phyloP scores from a whole-genome alignment of 164 flowering plant species.

The Macadamia integrifolia region DNA sequence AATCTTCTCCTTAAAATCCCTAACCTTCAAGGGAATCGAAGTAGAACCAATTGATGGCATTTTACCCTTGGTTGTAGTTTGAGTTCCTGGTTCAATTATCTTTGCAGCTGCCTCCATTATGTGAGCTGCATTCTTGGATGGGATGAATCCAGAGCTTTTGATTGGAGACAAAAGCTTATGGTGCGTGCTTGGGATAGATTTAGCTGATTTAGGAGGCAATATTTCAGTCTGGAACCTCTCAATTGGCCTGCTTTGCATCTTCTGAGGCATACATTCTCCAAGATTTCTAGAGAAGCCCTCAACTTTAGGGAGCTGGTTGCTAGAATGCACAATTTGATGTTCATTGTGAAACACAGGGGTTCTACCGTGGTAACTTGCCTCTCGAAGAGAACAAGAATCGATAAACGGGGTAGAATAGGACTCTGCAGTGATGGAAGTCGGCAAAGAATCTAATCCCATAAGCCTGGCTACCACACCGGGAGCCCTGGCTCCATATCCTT shows the following conservation, averaged over 20 bases:
- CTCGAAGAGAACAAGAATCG: constrained; percentile 47
- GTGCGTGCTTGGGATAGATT: constrained; percentile 60
- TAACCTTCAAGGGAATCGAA: constrained; percentile 30
- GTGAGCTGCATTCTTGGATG: constrained; percentile 60
- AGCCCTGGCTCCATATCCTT: constrained; percentile 50
- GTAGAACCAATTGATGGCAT: constrained; percentile 36
- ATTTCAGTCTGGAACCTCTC: constrained; percentile 75
- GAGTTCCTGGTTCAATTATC: constrained; percentile 62
- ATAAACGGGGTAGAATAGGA: constrained; percentile 53
- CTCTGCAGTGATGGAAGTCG: constrained; percentile 45
- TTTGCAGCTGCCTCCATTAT: constrained; percentile 89
- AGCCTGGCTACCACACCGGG: constrained; percentile 93
- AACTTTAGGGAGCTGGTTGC: constrained; percentile 22
- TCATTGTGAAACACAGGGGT: constrained; percentile 33
- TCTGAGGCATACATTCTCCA: constrained; percentile 41
- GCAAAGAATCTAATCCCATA: constrained; percentile 93
- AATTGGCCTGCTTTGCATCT: constrained; percentile 37
- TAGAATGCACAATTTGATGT: constrained; percentile 25
- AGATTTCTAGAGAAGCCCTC: constrained; percentile 27
- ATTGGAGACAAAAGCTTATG: constrained; percentile 87
- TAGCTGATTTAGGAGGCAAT: constrained; percentile 78
- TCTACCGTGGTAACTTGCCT: constrained; percentile 29
- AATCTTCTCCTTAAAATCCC: constrained; percentile 49
- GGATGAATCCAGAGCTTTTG: constrained; percentile 53
- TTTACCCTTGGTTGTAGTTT: constrained; percentile 24